Base-by-base conservation (phyloP, 2,329 filamentous ascomycete species). In the Aspergillus thermomutatus region DNA sequence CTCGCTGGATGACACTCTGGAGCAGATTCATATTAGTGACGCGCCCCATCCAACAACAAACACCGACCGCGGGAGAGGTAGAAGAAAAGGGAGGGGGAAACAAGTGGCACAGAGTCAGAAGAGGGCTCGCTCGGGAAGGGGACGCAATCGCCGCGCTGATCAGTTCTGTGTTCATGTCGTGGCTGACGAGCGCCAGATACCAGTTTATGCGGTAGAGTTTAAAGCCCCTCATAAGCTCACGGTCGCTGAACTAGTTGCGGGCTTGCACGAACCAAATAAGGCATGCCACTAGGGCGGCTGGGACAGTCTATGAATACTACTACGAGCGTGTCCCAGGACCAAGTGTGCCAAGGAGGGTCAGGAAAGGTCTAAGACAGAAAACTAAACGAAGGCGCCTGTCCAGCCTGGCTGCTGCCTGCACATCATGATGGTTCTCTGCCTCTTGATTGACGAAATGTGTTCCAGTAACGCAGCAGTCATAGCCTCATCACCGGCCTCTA, bases 181-280 rank as follows among this genome's bases (percentile, higher is more conserved):
- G 45, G 60, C 59, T 17, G 50, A 67, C 47, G 59, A 65, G 50
- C 58, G 51, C 51, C 27, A 60, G 57, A 60, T 50, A 55, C 64
- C 60, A 31, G 57, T 62, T 3, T 64, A 64, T 56, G 63, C 66
- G n/a, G 61, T 69, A 14, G 57, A 70, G 52, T 68, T 66, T 37
- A 68, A 69, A 53, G 65, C 68, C 3, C 66, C 64, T 8, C 63
- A 69, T 46, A 68, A 67, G 52, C 49, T 69, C 27, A 67, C 49
- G 28, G 21, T 63, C 17, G 40, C 61, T 43, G 58, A 70, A 53
- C 56, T 70, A 4, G 58, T 66, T 8, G 60, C 63, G 25, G 69
- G 68, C 8, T 55, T 72, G 43, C 54, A 62, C 17, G 49, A 65
- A 51, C 67, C 67, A 9, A 53, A 69, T 21, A 59, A 64, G 43